These are phyloP conservation scores for Colletotrichum cuscutae DNA, from an alignment of 2,329 filamentous ascomycete genomes.

Conservation along the genomic window DNA sequence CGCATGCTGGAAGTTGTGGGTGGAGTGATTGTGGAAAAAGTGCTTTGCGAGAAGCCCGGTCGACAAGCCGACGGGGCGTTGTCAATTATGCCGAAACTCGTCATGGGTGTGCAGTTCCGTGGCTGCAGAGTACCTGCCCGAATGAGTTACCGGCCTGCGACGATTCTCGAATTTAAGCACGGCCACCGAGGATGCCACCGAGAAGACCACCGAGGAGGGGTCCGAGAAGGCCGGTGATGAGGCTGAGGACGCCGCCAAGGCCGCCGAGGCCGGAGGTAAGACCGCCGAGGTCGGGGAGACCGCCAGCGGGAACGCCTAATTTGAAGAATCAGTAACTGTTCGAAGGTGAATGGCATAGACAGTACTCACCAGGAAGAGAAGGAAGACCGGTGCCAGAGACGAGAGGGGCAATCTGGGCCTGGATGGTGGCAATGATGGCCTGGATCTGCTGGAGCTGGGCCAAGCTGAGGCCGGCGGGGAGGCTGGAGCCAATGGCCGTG, in stretches of 20 bases:
- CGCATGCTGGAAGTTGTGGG: not conserved
- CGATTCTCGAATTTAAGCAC: not conserved
- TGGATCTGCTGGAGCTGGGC: not conserved
- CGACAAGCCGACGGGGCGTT: not conserved
- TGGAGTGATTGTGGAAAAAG: not conserved
- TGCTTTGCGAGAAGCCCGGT: not conserved
- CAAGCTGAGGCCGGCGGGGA: not conserved
- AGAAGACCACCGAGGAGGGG: not conserved
- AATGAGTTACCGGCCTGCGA: slow-evolving; percentile 12
- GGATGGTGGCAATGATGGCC: not conserved
- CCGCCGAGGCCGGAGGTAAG: not conserved
- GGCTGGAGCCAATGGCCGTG: not conserved
- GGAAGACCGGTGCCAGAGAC: not conserved
- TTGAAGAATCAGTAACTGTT: not conserved
- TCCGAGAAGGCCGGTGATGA: not conserved
- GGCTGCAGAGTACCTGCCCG: slow-evolving; percentile 20
- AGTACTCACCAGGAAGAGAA: not conserved
- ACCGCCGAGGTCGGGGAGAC: not conserved
- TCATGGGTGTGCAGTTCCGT: slow-evolving; percentile 18
- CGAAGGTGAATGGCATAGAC: not conserved
- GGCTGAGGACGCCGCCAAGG: not conserved
- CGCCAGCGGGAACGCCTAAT: not conserved
- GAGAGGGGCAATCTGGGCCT: not conserved
- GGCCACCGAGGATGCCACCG: not conserved
- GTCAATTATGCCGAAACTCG: not conserved